Evolutionary conservation across 345 rosid species (phyloP), one percentile per base, ranked within the genome.

Genomic region (Aurinia saxatilis): DNA sequence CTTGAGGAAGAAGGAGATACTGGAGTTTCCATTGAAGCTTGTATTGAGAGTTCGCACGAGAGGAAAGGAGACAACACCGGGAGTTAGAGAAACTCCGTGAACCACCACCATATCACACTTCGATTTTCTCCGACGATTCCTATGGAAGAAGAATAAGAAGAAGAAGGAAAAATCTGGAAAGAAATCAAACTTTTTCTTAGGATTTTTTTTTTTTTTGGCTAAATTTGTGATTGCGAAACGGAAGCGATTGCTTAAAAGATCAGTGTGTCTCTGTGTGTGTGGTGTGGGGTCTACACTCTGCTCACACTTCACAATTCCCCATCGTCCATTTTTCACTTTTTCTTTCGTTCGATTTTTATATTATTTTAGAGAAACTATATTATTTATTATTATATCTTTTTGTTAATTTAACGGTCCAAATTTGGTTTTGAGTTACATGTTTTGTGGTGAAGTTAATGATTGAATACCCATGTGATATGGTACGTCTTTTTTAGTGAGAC

Each of bases 1-100:
- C 77, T 84, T 85, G 60, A 68, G 54, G 44, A 67, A 68, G 68
- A 89, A 61, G 6, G 95, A 78, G 41, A 78, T 50, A 19, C 52
- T 40, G 9, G 75, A 41, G 45, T 50, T 70, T 73, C 79, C 82
- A 70, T 57, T 61, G 76, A 78, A 80, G 67, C 63, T 51, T 18
- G 33, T 45, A 18, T 5, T 64, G 65, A 56, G 13, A 62, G 57
- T 16, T 71, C 66, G 75, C 15, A 40, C 21, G 1, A 25, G 41
- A 17, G 70, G 52, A 55, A 71, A 52, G 60, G 53, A 45, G 40
- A 44, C 53, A 34, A 64, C 34, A 40, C 68, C 60, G 19, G 75
- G 70, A 71, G 75, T 63, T 30, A 70, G 16, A 47, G 49, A 41
- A 23, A 71, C 66, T 63, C 70, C 66, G 19, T 64, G 60, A 50